These are phyloP conservation scores for Populus hybrid DNA, from an alignment of 441 rosid species.

Conservation along the genomic window DNA sequence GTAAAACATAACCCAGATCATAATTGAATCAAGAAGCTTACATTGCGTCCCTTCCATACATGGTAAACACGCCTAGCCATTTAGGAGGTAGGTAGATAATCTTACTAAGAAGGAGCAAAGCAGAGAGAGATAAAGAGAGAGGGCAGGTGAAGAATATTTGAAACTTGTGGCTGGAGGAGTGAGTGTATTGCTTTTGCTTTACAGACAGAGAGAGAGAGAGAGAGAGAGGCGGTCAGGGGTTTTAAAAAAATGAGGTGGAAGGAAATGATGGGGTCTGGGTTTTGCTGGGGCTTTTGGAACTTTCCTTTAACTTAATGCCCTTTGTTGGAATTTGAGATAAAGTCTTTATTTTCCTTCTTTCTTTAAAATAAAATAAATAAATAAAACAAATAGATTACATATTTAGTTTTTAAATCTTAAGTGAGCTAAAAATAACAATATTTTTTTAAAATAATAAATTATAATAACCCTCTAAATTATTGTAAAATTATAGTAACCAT, in stretches of 20 bases:
- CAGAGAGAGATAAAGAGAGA: not conserved
- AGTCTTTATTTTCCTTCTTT: not conserved
- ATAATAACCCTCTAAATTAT: too few relatives aligned
- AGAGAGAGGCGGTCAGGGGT: conserved; percentile 18
- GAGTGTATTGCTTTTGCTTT: conserved; percentile 21
- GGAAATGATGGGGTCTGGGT: not conserved
- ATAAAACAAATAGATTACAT: too few relatives aligned
- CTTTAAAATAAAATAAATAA: too few relatives aligned
- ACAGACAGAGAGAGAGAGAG: conserved; percentile 17
- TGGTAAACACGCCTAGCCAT: conserved; percentile 82
- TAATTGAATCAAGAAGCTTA: conserved; percentile 25
- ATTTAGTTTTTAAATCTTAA: too few relatives aligned
- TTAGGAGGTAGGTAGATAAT: conserved; percentile 11
- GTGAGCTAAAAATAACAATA: too few relatives aligned
- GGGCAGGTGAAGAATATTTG: conserved; percentile 21
- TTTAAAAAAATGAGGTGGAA: not conserved
- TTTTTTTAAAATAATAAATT: too few relatives aligned
- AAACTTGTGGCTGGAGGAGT: conserved; percentile 24
- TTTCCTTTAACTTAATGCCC: not conserved
- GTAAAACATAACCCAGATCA: conserved; percentile 14
- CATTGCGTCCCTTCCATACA: conserved; percentile 89
- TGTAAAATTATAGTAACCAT: too few relatives aligned
- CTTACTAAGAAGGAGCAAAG: conserved; percentile 13
- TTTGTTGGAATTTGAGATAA: conserved; percentile 11
- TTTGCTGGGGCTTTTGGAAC: conserved; percentile 8